Evolutionary conservation across 352 stramenopile species (phyloP), one percentile per base, ranked within the genome.

Genomic region (Pythium apleroticum): DNA sequence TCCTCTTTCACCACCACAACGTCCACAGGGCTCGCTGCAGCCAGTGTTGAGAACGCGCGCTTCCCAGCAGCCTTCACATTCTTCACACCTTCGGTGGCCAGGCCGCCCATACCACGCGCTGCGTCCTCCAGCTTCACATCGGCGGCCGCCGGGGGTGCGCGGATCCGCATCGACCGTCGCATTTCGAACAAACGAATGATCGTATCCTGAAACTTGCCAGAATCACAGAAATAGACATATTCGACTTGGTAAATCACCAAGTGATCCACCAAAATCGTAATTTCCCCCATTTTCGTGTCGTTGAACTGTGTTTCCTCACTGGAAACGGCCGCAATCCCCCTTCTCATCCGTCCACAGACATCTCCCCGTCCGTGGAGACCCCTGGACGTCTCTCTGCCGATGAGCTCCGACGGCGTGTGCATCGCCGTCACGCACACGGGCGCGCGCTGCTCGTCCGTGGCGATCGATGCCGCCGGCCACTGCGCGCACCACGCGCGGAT

Each of bases 401-500:
- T 91, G 63, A 84, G 81, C 15, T 68, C 49, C 57, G 76, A 63
- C 62, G 71, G 30, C 75, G 77, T 69, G 69, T 81, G 74, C 66
- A 59, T 70, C 31, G 79, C 80, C 49, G 73, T 83, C 28, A 92
- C 81, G 41, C 84, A 91, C 75, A 87, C 75, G 41, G 87, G 87
- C 46, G 63, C 65, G 64, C 82, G 83, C 17, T 95, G 87, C 58
- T 70, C 77, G 55, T 86, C 81, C 14, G 41, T 66, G 1, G 81
- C 78, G 11, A 75, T 74, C 45, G 72, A 73, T 27, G 57, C 71
- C 11, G 69, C 59, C 12, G 78, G 74, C 24, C 73, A 87, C 41
- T 95, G 87, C 64, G 75, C 83, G 39, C 87, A 95, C 62, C 87
- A 95, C 67, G 77, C 80, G 57, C 83, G 87, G 11, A 89, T 95